These are phyloP conservation scores for Domatiomyces globalis DNA, from an alignment of 2,329 filamentous ascomycete species.

Conservation along the genomic window DNA sequence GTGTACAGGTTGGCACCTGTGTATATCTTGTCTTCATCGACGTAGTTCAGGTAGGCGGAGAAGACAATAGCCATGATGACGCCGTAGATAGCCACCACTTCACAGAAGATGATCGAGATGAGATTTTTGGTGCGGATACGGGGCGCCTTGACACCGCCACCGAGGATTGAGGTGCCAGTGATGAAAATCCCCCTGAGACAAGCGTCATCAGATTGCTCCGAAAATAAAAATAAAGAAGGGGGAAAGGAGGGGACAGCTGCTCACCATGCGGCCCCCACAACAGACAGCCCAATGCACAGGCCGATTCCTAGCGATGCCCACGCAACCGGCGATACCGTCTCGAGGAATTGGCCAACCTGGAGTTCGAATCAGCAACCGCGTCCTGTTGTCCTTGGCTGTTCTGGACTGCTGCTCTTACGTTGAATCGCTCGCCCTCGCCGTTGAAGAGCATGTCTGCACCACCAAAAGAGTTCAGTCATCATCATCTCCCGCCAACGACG, in stretches of 20 bases:
- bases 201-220: not conserved
- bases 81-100: constrained; percentile 98
- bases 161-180: constrained; percentile 91
- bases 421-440: constrained; percentile 88
- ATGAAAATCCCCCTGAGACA: constrained; percentile 86
- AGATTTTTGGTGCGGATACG: constrained; percentile 98
- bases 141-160: constrained; percentile 89
- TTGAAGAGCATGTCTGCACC: constrained; percentile 91
- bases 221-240: not conserved
- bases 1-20: constrained; percentile 78
- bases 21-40: constrained; percentile 51
- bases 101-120: constrained; percentile 99
- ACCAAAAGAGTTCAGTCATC: constrained; percentile 4
- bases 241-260: not conserved
- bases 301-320: constrained; percentile 87
- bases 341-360: constrained; percentile 82
- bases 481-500: constrained; percentile 1
- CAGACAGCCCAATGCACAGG: constrained; percentile 88
- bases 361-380: constrained; percentile 1
- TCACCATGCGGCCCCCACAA: constrained; percentile 95
- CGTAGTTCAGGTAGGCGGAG: constrained; percentile 61
- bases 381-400: not conserved
- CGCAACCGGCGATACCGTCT: constrained; percentile 81
- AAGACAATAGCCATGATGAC: constrained; percentile 99
- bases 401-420: constrained; percentile 42